These are phyloP conservation scores for Thalia dealbata DNA, from an alignment of 176 grass and related monocot species.

Conservation along the genomic window DNA sequence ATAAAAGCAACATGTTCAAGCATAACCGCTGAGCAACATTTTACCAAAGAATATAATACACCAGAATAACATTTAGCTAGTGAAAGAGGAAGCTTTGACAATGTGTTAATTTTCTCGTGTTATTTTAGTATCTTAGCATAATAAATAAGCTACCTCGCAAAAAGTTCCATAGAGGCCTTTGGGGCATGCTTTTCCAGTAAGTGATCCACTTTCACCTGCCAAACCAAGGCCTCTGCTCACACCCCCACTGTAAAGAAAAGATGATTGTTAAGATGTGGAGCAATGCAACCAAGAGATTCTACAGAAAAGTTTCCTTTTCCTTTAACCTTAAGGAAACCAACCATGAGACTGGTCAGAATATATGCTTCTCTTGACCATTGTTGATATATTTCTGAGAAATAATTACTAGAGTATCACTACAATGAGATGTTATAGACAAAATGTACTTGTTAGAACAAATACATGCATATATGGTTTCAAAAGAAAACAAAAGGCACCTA, in stretches of 20 bases:
- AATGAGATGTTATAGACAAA: not conserved
- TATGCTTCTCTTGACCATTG: too few relatives aligned
- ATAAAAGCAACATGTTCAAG: too few relatives aligned
- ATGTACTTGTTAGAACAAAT: not conserved
- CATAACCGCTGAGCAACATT: too few relatives aligned
- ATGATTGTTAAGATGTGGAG: not conserved
- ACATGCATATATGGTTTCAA: not conserved
- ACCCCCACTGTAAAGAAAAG: constrained; percentile 59
- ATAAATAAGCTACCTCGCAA: constrained; percentile 56
- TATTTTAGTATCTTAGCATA: not conserved
- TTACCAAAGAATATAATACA: not conserved
- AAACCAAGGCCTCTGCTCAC: constrained; percentile 49
- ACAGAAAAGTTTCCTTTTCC: too few relatives aligned
- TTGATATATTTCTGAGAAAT: too few relatives aligned
- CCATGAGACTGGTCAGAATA: too few relatives aligned
- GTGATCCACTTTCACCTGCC: constrained; percentile 75
- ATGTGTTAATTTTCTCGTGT: not conserved
- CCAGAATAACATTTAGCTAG: not conserved
- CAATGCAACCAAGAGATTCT: not conserved
- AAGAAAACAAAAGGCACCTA: not conserved
- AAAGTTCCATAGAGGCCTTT: constrained; percentile 96
- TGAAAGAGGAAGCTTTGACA: not conserved
- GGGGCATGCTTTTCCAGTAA: constrained; percentile 85
- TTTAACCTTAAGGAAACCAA: too few relatives aligned
- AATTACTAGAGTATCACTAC: not conserved